Percentiles rank a stretch among this genome's conserved stretches.
Evolutionary conservation across 352 stramenopile species (phyloP).

Genomic region (Thraustotheca clavata): DNA sequence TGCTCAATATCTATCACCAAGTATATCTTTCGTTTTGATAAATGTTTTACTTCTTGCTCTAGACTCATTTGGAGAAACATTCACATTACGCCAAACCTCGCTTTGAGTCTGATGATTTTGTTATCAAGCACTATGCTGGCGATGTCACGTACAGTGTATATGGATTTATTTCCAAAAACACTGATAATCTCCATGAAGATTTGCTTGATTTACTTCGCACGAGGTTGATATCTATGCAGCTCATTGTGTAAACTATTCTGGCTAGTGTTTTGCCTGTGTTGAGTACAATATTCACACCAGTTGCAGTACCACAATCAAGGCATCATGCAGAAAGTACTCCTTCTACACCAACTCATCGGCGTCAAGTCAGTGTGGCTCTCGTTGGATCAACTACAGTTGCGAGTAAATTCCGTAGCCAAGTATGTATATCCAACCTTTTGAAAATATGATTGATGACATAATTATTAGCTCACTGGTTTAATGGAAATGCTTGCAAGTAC

Average conservation of each 20-base stretch:
- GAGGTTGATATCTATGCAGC: too few relatives aligned
- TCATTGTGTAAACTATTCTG: not conserved
- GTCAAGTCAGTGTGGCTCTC: conserved; percentile 15
- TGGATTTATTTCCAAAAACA: conserved; percentile 85
- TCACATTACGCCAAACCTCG: conserved; percentile 57
- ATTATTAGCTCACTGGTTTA: conserved; percentile 60
- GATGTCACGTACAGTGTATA: conserved; percentile 76
- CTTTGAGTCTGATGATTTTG: conserved; percentile 79
- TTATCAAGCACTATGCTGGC: conserved; percentile 77
- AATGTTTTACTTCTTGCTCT: conserved; percentile 63
- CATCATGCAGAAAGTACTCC: not conserved
- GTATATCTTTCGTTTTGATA: conserved; percentile 45
- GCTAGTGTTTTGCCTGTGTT: not conserved
- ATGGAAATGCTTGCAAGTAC: conserved; percentile 81
- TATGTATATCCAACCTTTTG: not conserved
- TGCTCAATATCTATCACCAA: conserved; percentile 73
- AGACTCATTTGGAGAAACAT: conserved; percentile 65
- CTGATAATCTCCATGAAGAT: conserved; percentile 84
- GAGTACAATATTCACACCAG: not conserved
- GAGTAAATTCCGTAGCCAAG: conserved; percentile 18
- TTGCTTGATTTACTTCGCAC: conserved; percentile 64
- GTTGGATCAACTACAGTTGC: conserved; percentile 14
- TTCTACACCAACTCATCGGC: conserved; percentile 4
- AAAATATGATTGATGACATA: not conserved
- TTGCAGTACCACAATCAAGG: not conserved